Evolutionary conservation across 176 grass and related monocot genomes (phyloP).

Genomic region (Olyra latifolia): DNA sequence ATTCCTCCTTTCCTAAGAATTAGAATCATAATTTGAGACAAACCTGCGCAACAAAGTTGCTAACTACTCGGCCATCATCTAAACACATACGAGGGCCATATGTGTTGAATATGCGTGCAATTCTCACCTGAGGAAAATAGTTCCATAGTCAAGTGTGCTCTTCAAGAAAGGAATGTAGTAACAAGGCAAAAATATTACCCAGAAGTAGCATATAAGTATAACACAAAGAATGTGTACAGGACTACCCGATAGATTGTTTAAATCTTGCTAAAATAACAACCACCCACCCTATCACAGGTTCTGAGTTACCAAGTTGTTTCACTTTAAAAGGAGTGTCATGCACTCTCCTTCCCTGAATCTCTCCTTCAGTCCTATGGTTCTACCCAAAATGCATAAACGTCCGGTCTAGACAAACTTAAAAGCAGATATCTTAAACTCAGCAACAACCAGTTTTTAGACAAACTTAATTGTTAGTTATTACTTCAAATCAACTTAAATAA

Average conservation of each 20-base stretch:
- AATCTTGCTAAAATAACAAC: neutral
- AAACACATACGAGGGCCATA: conserved; percentile 96
- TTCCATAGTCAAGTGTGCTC: conserved; percentile 11
- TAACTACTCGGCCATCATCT: conserved; percentile 91
- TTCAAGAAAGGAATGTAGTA: neutral
- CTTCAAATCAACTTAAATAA: neutral
- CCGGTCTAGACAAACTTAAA: neutral
- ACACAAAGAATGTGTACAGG: neutral
- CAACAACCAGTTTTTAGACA: neutral
- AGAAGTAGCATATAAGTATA: neutral
- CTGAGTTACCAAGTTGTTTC: neutral
- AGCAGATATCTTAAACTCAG: neutral
- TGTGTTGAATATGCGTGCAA: conserved; percentile 97
- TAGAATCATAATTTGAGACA: conserved; percentile 22
- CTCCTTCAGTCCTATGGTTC: too few relatives aligned
- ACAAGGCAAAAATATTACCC: neutral
- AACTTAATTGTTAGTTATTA: neutral
- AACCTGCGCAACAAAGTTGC: conserved; percentile 98
- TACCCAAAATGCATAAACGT: neutral
- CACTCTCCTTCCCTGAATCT: neutral
- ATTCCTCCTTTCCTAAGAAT: conserved; percentile 5
- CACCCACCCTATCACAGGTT: neutral
- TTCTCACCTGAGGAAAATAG: conserved; percentile 65
- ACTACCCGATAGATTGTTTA: neutral
- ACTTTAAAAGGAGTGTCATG: neutral